Evolutionary conservation across 805 yeast genomes (phyloP).

Genomic region (Candida maesae): DNA sequence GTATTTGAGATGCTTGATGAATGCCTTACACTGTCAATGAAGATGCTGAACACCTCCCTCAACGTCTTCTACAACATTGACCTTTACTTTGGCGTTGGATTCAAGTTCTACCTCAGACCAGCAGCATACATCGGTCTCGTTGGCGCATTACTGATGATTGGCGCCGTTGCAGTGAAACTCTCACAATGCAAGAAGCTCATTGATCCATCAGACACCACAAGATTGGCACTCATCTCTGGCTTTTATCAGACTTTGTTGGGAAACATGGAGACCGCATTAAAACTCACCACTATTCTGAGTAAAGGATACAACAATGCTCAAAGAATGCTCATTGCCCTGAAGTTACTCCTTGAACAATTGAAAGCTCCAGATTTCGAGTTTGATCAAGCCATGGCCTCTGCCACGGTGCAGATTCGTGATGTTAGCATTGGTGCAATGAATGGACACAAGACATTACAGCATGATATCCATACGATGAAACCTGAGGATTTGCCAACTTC

Average conservation of each 20-base stretch:
- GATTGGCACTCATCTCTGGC: slow-evolving; percentile 14
- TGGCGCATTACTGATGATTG: slow-evolving; percentile 14
- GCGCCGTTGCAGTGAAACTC: slow-evolving; percentile 12
- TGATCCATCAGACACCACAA: slow-evolving; percentile 2
- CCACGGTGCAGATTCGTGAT: slow-evolving; percentile 1
- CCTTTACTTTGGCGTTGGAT: slow-evolving; percentile 34
- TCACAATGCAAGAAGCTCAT: slow-evolving; percentile 19
- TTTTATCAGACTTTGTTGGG: slow-evolving; percentile 7
- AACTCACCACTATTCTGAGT: slow-evolving; percentile 16
- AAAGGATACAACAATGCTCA: slow-evolving; percentile 18
- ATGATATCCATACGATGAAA: slow-evolving; percentile 13
- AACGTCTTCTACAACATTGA: slow-evolving; percentile 32
- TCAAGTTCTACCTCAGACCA: slow-evolving; percentile 42
- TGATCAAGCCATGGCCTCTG: slow-evolving; percentile 10
- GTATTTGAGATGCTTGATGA: slow-evolving; percentile 36
- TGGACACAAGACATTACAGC: background rate
- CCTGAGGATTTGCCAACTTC: slow-evolving; percentile 20
- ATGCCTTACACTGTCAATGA: slow-evolving; percentile 27
- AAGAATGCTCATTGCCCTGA: slow-evolving; percentile 14
- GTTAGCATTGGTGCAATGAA: no score
- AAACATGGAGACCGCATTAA: slow-evolving; percentile 14
- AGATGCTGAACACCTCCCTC: slow-evolving; percentile 31
- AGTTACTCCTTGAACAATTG: slow-evolving; percentile 14
- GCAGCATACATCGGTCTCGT: slow-evolving; percentile 12
- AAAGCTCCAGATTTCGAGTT: slow-evolving; percentile 21